phyloP scores from a whole-genome alignment of 768 basidiomycete species.

The Lyophyllum shimeji region DNA sequence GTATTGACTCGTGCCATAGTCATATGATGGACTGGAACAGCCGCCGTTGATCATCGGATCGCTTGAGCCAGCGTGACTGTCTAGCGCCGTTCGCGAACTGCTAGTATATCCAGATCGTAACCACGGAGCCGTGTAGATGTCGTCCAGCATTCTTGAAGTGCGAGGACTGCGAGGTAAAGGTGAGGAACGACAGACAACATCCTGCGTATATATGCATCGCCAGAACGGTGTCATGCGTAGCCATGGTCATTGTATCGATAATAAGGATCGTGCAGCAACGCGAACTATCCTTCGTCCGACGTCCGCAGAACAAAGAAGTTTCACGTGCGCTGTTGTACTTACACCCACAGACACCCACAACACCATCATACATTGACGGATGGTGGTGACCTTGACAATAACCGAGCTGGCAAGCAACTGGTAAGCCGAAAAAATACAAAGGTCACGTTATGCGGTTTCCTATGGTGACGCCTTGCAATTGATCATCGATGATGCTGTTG shows the following conservation, averaged over 20 bases:
- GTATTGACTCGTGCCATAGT: not conserved
- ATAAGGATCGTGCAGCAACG: not conserved
- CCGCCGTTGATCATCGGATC: not conserved
- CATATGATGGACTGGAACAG: not conserved
- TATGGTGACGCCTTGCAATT: not conserved
- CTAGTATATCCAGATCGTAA: not conserved
- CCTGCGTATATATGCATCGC: not conserved
- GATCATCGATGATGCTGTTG: not conserved
- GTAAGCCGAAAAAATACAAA: not conserved
- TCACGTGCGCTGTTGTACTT: not conserved
- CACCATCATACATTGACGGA: not conserved
- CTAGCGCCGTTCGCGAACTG: not conserved
- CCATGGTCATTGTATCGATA: conserved; percentile 2
- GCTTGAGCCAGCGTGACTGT: not conserved
- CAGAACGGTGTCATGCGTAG: not conserved
- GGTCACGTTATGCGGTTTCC: not conserved
- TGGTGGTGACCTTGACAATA: not conserved
- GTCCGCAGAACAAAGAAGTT: conserved; percentile 7
- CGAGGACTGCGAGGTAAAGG: not conserved
- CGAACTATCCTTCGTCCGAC: not conserved
- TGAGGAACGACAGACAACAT: not conserved
- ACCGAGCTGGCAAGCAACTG: too few relatives aligned
- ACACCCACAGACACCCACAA: not conserved
- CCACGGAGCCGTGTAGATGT: not conserved
- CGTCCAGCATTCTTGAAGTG: conserved; percentile 2